phyloP scores from a whole-genome alignment of 2,329 filamentous ascomycete species.

The Neurospora sp. region DNA sequence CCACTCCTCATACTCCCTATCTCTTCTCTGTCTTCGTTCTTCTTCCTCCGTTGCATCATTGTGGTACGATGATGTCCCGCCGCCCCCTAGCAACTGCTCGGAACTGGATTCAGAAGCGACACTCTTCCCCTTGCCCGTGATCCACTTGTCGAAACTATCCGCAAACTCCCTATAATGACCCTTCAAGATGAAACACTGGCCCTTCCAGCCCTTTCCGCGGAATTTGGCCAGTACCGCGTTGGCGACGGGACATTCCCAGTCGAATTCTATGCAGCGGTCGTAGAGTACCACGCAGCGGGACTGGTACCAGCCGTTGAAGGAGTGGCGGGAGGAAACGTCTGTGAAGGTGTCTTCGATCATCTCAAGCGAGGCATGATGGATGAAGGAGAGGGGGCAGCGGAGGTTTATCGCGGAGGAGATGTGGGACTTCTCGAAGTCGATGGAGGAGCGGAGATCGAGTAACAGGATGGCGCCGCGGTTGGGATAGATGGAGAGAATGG shows the following conservation, averaged over 20 bases:
- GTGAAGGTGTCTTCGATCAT: constrained; percentile 40
- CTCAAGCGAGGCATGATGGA: constrained; percentile 37
- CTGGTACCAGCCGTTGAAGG: constrained; percentile 36
- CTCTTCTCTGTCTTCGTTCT: constrained; percentile 16
- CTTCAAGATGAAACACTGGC: constrained; percentile 43
- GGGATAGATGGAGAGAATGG: constrained; percentile 39
- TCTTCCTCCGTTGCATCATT: constrained; percentile 15
- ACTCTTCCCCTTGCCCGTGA: constrained; percentile 32
- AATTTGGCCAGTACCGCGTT: constrained; percentile 35
- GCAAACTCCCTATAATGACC: constrained; percentile 47
- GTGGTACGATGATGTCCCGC: neutral
- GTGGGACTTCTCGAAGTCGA: constrained; percentile 40
- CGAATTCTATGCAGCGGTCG: constrained; percentile 36
- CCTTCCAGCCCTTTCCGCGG: constrained; percentile 35
- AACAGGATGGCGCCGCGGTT: constrained; percentile 31
- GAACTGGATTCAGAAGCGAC: constrained; percentile 10
- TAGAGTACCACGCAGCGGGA: constrained; percentile 43
- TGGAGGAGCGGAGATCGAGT: constrained; percentile 38
- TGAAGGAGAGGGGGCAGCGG: constrained; percentile 38
- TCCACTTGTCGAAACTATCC: constrained; percentile 40
- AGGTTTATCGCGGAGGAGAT: constrained; percentile 43
- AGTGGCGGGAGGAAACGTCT: constrained; percentile 36
- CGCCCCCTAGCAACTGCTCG: constrained; percentile 18
- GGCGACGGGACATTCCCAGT: constrained; percentile 41
- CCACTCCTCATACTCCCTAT: constrained; percentile 35